Evolutionary conservation across 192 early-diverging fungal species (phyloP), one percentile per base, ranked within the genome.

Genomic region (Nowakowskiella sp.): DNA sequence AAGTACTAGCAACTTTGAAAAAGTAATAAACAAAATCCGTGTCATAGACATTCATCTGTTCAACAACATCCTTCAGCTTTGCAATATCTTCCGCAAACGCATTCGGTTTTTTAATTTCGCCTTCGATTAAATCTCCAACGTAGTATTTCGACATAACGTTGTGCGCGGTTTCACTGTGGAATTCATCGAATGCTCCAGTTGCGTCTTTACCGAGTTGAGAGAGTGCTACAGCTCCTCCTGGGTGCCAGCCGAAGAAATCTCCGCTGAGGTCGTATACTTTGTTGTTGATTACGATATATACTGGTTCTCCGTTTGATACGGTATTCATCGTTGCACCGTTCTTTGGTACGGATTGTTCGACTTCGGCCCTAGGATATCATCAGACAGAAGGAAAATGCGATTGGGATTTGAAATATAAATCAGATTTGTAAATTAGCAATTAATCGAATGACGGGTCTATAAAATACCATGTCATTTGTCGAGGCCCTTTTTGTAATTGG

Each of bases 231-330:
- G 60, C 65, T 51, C 86, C 86, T 54, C 88, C 88, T 44, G 88
- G 88, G 62, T 90, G 88, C 53, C 81, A 83, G 46, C 56, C 54
- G 13, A 82, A 53, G 60, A 90, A 89, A 26, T 84, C 84, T 21
- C 60, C 62, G n/a, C 74, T 69, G 27, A 90, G 63, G 73, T 90
- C 85, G 55, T 88, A 88, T 1, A 90, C 76, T 54, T 89, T 89
- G 65, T 80, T 76, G 58, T 87, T 73, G 65, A 88, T 85, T 42
- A 85, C 75, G 42, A 85, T 74, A 50, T 74, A 74, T 6, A 33
- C 62, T 10, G 60, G 65, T 21, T 52, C 30, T 31, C 25, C 58
- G 34, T 48, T 39, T 4, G 55, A 46, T 9, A 42, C 50, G 31
- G 42, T 49, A 26, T 25, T 6, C 8, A 29, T 32, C 29, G 44